These are phyloP conservation scores for Cupressus sempervirens DNA, from an alignment of 75 land plant species.

Conservation along the genomic window DNA sequence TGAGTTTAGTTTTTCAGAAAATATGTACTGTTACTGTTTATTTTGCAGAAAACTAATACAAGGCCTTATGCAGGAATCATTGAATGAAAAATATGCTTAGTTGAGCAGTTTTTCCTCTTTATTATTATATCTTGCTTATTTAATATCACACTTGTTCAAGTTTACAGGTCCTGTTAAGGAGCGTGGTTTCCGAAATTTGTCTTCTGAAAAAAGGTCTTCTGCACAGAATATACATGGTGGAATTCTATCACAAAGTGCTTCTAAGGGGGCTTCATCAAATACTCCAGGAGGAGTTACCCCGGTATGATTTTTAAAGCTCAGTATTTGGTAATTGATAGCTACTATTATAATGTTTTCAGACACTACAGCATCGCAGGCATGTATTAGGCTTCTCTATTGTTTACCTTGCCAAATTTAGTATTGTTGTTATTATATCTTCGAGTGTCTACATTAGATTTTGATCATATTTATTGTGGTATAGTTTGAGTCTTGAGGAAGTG, in stretches of 20 bases:
- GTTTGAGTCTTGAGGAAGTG: background rate
- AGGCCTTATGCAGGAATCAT: background rate
- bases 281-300: background rate
- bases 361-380: background rate
- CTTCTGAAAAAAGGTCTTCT: conserved; percentile 34
- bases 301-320: background rate
- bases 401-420: background rate
- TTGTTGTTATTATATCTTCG: background rate
- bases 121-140: background rate
- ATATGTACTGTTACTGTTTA: background rate
- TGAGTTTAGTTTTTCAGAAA: background rate
- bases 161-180: conserved; percentile 60
- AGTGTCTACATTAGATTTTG: background rate
- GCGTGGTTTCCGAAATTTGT: conserved; percentile 21
- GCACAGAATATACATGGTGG: conserved; percentile 13
- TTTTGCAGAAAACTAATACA: background rate
- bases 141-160: conserved; percentile 31
- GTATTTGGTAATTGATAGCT: background rate
- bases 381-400: background rate
- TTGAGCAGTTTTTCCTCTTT: background rate
- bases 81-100: background rate
- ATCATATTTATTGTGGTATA: background rate
- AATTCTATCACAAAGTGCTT: conserved; percentile 18
- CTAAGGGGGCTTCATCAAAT: background rate
- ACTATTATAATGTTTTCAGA: background rate